These are phyloP conservation scores for Cladorrhinum samala DNA, from an alignment of 495 filamentous ascomycete species.

Conservation along the genomic window DNA sequence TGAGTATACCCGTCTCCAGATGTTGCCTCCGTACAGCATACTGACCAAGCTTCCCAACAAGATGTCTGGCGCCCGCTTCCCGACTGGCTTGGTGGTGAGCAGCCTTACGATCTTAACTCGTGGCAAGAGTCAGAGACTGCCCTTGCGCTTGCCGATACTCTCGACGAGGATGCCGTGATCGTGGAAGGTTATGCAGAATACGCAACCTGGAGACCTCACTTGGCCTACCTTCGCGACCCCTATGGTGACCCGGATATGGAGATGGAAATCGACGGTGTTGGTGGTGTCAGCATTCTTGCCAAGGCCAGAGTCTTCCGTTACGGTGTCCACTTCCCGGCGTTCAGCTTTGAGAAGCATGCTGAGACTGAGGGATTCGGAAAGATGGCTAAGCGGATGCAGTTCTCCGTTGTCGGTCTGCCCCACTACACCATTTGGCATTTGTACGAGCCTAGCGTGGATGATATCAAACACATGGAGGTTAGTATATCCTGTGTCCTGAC, in stretches of 20 bases:
- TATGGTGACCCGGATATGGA: constrained; percentile 99
- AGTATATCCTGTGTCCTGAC: constrained; percentile 11
- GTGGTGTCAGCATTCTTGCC: constrained; percentile 93
- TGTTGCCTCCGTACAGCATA: background rate
- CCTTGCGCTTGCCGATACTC: constrained; percentile 82
- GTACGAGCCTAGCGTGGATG: constrained; percentile 96
- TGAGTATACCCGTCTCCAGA: constrained; percentile 46
- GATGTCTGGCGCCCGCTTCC: constrained; percentile 98
- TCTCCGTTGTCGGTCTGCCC: constrained; percentile 92
- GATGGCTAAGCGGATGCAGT: constrained; percentile 96
- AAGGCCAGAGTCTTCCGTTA: constrained; percentile 92
- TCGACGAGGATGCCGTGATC: constrained; percentile 98
- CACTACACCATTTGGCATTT: constrained; percentile 99
- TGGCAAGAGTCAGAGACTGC: constrained; percentile 99
- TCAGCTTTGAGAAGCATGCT: constrained; percentile 97
- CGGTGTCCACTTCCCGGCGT: constrained; percentile 96
- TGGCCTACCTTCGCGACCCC: constrained; percentile 94
- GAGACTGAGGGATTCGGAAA: constrained; percentile 99
- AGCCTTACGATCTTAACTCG: constrained; percentile 97
- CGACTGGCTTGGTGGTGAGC: constrained; percentile 98
- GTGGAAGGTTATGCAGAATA: constrained; percentile 99
- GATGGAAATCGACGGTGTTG: constrained; percentile 98
- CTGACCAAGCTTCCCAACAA: constrained; percentile 30
- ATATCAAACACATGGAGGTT: constrained; percentile 92
- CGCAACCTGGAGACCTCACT: constrained; percentile 95